phyloP scores from a whole-genome alignment of 2,329 filamentous ascomycete species.

The Fusarium papillatum region DNA sequence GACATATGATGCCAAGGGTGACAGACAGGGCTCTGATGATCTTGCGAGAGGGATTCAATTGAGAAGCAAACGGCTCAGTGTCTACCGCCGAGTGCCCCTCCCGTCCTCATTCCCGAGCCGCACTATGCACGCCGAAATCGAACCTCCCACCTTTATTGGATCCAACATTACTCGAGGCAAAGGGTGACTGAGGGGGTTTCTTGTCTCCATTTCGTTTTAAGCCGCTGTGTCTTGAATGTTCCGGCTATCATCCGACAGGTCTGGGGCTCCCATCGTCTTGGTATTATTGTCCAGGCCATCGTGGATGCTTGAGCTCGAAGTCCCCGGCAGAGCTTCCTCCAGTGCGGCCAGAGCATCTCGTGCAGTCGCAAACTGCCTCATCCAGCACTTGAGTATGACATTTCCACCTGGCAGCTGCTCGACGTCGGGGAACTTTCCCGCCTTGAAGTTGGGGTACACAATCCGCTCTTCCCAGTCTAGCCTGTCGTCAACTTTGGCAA shows the following conservation, averaged over 20 bases:
- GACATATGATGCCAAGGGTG: too few species aligned
- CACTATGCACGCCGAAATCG: background rate
- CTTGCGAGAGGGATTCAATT: too few species aligned
- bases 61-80: background rate
- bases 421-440: background rate
- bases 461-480: background rate
- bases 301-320: background rate
- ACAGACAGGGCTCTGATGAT: background rate
- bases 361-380: background rate
- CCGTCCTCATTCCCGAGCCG: background rate
- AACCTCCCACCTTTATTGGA: background rate
- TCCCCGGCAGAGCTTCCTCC: background rate
- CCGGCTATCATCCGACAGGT: background rate
- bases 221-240: background rate
- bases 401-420: background rate
- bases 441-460: background rate
- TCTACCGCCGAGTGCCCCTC: background rate
- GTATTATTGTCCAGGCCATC: background rate
- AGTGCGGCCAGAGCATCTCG: background rate
- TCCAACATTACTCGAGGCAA: background rate
- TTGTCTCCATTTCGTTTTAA: background rate
- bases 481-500: background rate
- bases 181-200: background rate
- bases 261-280: background rate
- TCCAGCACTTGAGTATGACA: background rate